A percentile compares a stretch with the other conserved stretches of the same genome.
phyloP scores from a whole-genome alignment of 2,329 filamentous ascomycete genomes.

The Capronia americana region DNA sequence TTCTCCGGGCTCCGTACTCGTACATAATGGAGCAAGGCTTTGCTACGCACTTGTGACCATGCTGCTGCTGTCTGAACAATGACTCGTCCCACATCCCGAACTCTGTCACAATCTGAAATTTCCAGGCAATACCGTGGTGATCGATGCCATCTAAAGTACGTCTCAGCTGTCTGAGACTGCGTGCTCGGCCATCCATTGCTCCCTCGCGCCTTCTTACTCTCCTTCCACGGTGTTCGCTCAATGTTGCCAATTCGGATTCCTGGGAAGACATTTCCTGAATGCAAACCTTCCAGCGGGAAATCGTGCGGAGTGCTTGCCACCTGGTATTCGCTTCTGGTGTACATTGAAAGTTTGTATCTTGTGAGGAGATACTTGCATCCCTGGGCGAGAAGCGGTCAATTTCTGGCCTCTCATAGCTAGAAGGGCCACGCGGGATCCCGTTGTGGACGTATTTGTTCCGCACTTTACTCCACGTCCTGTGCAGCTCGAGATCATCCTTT shows the following conservation, averaged over 20 bases:
- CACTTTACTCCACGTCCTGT: background rate
- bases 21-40: background rate
- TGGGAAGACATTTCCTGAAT: background rate
- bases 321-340: background rate
- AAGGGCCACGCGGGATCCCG: background rate
- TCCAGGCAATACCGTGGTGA: background rate
- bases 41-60: background rate
- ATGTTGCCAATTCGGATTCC: background rate
- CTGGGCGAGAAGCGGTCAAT: background rate
- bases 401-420: background rate
- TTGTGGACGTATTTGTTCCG: background rate
- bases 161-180: background rate
- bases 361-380: background rate
- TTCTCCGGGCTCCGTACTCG: background rate
- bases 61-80: background rate
- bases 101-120: too few species aligned
- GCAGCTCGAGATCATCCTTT: conserved; percentile 28
- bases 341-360: background rate
- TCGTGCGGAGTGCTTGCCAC: background rate
- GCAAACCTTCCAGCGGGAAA: background rate
- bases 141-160: background rate
- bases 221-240: background rate
- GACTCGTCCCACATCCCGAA: background rate
- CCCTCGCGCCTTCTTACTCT: background rate
- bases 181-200: background rate